A percentile compares a stretch with the other conserved stretches of the same genome.
These are phyloP conservation scores for Cyclocybe cylindracea DNA, from an alignment of 768 basidiomycete species.

Conservation along the genomic window DNA sequence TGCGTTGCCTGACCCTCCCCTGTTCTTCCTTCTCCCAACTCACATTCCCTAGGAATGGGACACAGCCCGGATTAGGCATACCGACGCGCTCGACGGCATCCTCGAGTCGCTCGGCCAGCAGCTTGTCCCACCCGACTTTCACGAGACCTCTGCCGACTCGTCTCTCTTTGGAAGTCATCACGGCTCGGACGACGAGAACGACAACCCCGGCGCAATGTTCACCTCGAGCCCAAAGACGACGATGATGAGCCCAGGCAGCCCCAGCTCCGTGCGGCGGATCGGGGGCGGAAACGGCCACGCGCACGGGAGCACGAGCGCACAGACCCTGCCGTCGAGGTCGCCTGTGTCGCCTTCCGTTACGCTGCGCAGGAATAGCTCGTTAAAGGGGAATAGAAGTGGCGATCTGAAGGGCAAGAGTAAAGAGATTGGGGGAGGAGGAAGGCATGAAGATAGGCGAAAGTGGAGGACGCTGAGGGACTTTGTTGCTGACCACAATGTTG, in stretches of 20 bases:
- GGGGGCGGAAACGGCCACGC: not conserved
- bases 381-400: slow-evolving; percentile 10
- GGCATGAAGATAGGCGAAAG: slow-evolving; percentile 43
- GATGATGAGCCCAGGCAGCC: slow-evolving; percentile 10
- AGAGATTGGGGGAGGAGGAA: slow-evolving; percentile 7
- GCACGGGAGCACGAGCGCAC: not conserved
- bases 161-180: slow-evolving; percentile 83
- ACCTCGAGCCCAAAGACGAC: slow-evolving; percentile 1
- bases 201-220: slow-evolving; percentile 13
- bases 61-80: slow-evolving; percentile 54
- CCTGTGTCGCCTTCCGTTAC: slow-evolving; percentile 33
- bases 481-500: slow-evolving; percentile 81
- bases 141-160: slow-evolving; percentile 63
- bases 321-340: slow-evolving; percentile 18
- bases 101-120: slow-evolving; percentile 75
- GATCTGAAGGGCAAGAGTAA: slow-evolving; percentile 15
- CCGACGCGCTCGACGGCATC: slow-evolving; percentile 63
- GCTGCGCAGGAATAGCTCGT: slow-evolving; percentile 22
- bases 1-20: slow-evolving; percentile 27
- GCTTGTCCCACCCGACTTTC: slow-evolving; percentile 76
- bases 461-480: slow-evolving; percentile 89
- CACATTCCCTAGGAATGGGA: slow-evolving; percentile 67
- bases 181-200: slow-evolving; percentile 42
- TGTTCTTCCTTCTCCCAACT: not conserved
- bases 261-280: not conserved